phyloP scores from a whole-genome alignment of 2,329 filamentous ascomycete species.

The Neonectria faginata region DNA sequence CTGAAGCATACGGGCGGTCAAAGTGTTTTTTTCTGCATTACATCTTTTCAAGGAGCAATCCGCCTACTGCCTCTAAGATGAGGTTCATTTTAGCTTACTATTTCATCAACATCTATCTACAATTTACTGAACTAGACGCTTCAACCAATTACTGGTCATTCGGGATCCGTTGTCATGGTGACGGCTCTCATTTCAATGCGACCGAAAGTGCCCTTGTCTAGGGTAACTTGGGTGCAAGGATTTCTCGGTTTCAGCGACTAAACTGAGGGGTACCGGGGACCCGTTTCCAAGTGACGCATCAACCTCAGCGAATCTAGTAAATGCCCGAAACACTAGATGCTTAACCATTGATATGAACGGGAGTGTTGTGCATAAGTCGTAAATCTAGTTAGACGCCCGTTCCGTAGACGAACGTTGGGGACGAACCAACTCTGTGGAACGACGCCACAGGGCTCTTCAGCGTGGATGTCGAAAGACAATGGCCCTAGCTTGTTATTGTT shows the following conservation, averaged over 20 bases:
- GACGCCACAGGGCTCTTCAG: conserved; percentile 13
- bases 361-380: background rate
- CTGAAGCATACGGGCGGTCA: conserved; percentile 21
- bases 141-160: background rate
- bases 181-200: background rate
- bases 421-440: background rate
- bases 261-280: background rate
- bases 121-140: background rate
- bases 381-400: background rate
- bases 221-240: background rate
- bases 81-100: conserved; percentile 20
- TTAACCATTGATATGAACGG: background rate
- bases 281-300: background rate
- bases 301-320: background rate
- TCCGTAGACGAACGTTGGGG: background rate
- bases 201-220: background rate
- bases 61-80: conserved; percentile 20
- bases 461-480: background rate
- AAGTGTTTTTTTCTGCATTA: conserved; percentile 22
- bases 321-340: background rate
- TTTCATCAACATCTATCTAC: background rate
- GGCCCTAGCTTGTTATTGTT: conserved; percentile 7
- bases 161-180: background rate
- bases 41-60: conserved; percentile 29
- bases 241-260: background rate